Evolutionary conservation across 192 early-diverging fungal genomes (phyloP).

Genomic region (Phycomyces nitens): DNA sequence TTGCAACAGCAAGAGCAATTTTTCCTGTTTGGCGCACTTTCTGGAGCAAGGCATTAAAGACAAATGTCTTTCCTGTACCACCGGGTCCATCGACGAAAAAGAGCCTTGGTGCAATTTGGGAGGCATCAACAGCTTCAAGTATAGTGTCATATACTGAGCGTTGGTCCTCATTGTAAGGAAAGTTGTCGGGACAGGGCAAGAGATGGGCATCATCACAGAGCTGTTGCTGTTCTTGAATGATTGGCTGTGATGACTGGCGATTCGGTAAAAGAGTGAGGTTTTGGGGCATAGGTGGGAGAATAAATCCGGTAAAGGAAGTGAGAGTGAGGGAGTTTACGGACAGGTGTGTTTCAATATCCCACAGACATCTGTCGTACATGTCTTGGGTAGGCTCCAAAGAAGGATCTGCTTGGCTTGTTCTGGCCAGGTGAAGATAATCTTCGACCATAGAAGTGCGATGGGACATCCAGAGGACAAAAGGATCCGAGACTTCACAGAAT

Average conservation of each 20-base stretch:
- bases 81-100: constrained; percentile 6
- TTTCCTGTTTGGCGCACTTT: not conserved
- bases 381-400: no score
- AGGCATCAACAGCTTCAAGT: not conserved
- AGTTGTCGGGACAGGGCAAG: not conserved
- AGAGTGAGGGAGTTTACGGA: not conserved
- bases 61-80: not conserved
- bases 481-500: not conserved
- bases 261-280: not conserved
- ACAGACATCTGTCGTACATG: not conserved
- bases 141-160: not conserved
- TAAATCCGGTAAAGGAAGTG: not conserved
- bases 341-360: not conserved
- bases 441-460: not conserved
- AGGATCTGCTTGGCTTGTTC: not conserved
- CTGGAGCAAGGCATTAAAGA: not conserved
- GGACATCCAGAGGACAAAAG: not conserved
- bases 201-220: no score
- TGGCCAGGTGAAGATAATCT: no score
- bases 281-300: not conserved
- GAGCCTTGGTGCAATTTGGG: not conserved
- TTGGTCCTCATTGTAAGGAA: not conserved
- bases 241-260: no score
- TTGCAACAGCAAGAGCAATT: constrained; percentile 4
- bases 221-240: no score